phyloP scores from a whole-genome alignment of 1,284 basidiomycete species.

The Lignosus rhinocerotis region DNA sequence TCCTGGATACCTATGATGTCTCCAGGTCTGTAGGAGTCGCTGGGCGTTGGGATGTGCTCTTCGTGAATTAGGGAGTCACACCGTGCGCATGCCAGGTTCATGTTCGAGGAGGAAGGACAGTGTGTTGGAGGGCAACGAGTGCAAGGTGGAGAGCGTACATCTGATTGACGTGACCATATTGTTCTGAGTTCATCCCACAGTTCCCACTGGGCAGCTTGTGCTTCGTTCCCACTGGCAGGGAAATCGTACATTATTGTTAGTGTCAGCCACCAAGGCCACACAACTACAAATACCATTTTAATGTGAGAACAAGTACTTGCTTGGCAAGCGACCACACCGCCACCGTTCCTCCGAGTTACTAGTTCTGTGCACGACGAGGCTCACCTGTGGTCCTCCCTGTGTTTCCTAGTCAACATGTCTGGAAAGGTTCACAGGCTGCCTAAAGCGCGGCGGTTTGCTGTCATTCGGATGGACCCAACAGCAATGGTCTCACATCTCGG shows the following conservation, averaged over 20 bases:
- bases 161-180: neutral
- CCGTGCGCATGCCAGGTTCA: neutral
- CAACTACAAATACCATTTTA: too few relatives aligned
- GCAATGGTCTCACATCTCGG: constrained; percentile 5
- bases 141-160: neutral
- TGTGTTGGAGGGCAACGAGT: neutral
- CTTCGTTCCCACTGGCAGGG: too few relatives aligned
- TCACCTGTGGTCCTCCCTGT: neutral
- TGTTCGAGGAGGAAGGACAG: neutral
- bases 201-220: too few relatives aligned
- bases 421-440: neutral
- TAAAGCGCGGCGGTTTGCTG: neutral
- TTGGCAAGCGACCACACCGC: neutral
- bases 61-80: neutral
- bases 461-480: constrained; percentile 7
- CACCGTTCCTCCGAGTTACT: neutral
- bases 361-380: too few relatives aligned
- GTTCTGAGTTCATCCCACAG: neutral
- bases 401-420: neutral
- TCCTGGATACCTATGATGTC: neutral
- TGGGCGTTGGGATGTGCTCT: neutral
- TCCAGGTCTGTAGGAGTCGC: neutral
- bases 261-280: too few relatives aligned
- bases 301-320: too few relatives aligned
- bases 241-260: too few relatives aligned